These are phyloP conservation scores for Dactylellina cionopaga DNA, from an alignment of 2,329 filamentous ascomycete species.

Conservation along the genomic window DNA sequence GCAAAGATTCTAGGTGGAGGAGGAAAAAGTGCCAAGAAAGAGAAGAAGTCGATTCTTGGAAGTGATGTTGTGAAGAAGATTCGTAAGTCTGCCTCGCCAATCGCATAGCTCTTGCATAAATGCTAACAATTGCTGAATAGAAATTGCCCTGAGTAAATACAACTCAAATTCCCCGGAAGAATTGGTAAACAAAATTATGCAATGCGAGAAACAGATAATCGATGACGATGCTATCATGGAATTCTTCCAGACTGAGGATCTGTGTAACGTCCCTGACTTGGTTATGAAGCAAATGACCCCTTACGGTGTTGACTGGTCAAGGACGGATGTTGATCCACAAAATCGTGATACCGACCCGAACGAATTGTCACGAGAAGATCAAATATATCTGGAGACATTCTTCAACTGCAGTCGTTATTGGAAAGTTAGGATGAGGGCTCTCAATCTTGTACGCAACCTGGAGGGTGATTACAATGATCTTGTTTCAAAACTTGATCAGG, in stretches of 20 bases:
- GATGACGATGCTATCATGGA: slow-evolving; percentile 95
- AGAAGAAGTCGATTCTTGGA: slow-evolving; percentile 97
- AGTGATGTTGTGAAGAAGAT: slow-evolving; percentile 88
- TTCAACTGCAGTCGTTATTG: slow-evolving; percentile 97
- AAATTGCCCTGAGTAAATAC: slow-evolving; percentile 94
- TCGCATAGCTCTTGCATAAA: not conserved
- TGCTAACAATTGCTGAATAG: slow-evolving; percentile 53
- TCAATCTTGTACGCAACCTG: slow-evolving; percentile 82
- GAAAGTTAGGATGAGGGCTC: slow-evolving; percentile 95
- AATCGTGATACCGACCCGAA: slow-evolving; percentile 79
- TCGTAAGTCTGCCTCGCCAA: slow-evolving; percentile 65
- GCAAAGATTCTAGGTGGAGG: slow-evolving; percentile 83
- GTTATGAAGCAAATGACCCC: slow-evolving; percentile 89
- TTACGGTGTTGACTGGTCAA: slow-evolving; percentile 96
- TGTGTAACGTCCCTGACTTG: slow-evolving; percentile 92
- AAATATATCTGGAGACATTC: slow-evolving; percentile 91
- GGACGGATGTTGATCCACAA: slow-evolving; percentile 80
- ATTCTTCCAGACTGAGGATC: slow-evolving; percentile 89
- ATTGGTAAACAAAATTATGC: slow-evolving; percentile 90
- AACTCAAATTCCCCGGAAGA: slow-evolving; percentile 85
- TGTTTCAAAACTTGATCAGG: slow-evolving; percentile 81
- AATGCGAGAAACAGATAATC: slow-evolving; percentile 88
- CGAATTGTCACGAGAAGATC: slow-evolving; percentile 92
- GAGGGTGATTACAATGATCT: slow-evolving; percentile 93
- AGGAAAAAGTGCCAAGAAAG: slow-evolving; percentile 72